Conservation (phyloP, 2,329 filamentous ascomycete species). For the Paracoccidioides lutzii region DNA sequence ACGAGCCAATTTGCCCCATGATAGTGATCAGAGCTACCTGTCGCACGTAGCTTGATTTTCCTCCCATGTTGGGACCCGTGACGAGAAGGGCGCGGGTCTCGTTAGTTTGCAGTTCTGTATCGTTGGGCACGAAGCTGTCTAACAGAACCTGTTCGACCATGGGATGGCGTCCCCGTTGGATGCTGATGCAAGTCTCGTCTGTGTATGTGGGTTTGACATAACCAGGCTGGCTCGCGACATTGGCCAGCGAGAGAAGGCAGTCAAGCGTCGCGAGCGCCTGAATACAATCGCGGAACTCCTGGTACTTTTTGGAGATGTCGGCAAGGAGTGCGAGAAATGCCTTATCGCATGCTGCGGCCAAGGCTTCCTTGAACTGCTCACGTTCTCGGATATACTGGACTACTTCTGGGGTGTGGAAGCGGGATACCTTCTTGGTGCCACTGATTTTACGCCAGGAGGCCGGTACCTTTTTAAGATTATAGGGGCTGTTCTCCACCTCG, state of each 20-base stretch:
- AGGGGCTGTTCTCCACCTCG: constrained; percentile 63
- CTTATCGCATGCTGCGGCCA: constrained; percentile 78
- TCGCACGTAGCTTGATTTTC: constrained; percentile 94
- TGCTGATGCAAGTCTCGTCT: constrained; percentile 53
- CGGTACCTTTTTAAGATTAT: constrained; percentile 70
- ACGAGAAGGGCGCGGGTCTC: constrained; percentile 65
- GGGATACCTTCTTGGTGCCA: constrained; percentile 79
- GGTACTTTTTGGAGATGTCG: constrained; percentile 71
- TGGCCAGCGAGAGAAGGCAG: constrained; percentile 74
- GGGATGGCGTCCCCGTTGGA: constrained; percentile 70
- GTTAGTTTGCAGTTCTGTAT: constrained; percentile 56
- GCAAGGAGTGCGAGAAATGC: constrained; percentile 63
- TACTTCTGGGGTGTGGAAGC: constrained; percentile 90
- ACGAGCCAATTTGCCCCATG: constrained; percentile 89
- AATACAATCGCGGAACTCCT: constrained; percentile 76
- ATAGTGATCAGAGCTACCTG: constrained; percentile 83
- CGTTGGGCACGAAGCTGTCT: constrained; percentile 82
- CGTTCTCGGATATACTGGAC: constrained; percentile 70
- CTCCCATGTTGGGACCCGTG: constrained; percentile 97
- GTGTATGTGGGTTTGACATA: constrained; percentile 68
- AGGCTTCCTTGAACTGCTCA: constrained; percentile 86
- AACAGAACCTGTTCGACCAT: constrained; percentile 89
- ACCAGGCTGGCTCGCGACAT: constrained; percentile 71
- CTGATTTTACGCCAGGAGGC: constrained; percentile 93
- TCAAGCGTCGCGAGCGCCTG: constrained; percentile 77